Conservation (phyloP, 495 filamentous ascomycete genomes). For the Lasiosphaeria hispida region DNA sequence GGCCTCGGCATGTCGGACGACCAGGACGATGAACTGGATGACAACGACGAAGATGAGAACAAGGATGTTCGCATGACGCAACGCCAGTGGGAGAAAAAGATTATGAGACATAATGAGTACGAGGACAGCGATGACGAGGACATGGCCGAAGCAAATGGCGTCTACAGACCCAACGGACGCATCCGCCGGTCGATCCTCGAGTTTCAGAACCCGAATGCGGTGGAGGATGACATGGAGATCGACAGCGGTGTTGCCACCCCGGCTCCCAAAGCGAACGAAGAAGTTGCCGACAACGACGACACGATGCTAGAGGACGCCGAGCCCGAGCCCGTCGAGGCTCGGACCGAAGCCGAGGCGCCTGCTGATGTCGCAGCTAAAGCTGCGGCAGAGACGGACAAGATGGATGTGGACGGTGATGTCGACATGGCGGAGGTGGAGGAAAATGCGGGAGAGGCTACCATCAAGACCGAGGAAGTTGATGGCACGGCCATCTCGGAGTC, state of each 20-base stretch:
- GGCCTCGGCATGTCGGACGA: slow-evolving; percentile 72
- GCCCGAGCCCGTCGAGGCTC: slow-evolving; percentile 8
- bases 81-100: slow-evolving; percentile 76
- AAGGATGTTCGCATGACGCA: slow-evolving; percentile 81
- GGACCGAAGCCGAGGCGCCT: slow-evolving; percentile 6
- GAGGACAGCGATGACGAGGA: slow-evolving; percentile 90
- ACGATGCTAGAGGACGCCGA: slow-evolving; percentile 64
- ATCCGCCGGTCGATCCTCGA: slow-evolving; percentile 66
- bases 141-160: slow-evolving; percentile 68
- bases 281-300: slow-evolving; percentile 47
- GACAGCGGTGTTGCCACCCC: slow-evolving; percentile 57
- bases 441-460: slow-evolving; percentile 22
- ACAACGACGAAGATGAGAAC: slow-evolving; percentile 86
- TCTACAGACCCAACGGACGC: slow-evolving; percentile 59
- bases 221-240: slow-evolving; percentile 55
- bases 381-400: slow-evolving; percentile 10
- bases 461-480: slow-evolving; percentile 35
- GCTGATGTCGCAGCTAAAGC: slow-evolving; percentile 2
- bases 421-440: slow-evolving; percentile 33
- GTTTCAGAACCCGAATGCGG: slow-evolving; percentile 66
- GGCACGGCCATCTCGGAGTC: slow-evolving; percentile 10
- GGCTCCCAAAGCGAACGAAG: slow-evolving; percentile 50
- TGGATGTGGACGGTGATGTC: slow-evolving; percentile 37
- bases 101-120: slow-evolving; percentile 72
- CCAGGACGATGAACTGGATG: slow-evolving; percentile 82